Evolutionary conservation across 73 alveolate species (phyloP).

Genomic region (Paramecium sexaurelia): DNA sequence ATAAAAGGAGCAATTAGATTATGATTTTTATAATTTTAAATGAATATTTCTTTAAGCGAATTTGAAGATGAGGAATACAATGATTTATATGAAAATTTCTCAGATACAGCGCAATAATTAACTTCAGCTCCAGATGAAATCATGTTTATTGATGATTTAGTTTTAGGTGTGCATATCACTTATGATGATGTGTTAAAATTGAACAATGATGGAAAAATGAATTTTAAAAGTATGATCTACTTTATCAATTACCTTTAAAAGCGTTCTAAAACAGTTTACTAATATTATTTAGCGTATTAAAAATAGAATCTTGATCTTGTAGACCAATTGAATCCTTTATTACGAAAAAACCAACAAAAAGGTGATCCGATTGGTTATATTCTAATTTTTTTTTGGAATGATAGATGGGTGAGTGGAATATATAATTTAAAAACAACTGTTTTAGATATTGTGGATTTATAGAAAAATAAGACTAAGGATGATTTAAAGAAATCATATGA

Average conservation of each 20-base stretch:
- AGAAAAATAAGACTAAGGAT: slow-evolving; percentile 46
- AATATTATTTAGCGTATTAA: neutral
- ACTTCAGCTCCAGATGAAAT: slow-evolving; percentile 16
- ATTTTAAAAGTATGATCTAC: neutral
- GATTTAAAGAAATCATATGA: neutral
- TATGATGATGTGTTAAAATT: slow-evolving; percentile 46
- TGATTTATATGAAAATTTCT: neutral
- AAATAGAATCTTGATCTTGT: neutral
- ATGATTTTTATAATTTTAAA: neutral
- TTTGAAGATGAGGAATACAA: slow-evolving; percentile 32
- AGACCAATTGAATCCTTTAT: neutral
- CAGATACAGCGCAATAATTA: neutral
- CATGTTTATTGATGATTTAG: neutral
- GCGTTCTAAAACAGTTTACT: neutral
- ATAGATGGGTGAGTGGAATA: slow-evolving; percentile 51
- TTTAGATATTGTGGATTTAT: slow-evolving; percentile 30
- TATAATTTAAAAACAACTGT: slow-evolving; percentile 18
- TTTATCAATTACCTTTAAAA: slow-evolving; percentile 16
- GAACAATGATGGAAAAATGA: slow-evolving; percentile 20
- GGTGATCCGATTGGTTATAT: slow-evolving; percentile 2
- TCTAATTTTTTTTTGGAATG: slow-evolving; percentile 10
- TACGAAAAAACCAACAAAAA: neutral
- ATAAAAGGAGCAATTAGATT: neutral
- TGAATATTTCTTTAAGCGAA: slow-evolving; percentile 32
- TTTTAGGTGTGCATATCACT: neutral